Evolutionary conservation across 306 rosid genomes (phyloP).

Genomic region (Medicago arabica): DNA sequence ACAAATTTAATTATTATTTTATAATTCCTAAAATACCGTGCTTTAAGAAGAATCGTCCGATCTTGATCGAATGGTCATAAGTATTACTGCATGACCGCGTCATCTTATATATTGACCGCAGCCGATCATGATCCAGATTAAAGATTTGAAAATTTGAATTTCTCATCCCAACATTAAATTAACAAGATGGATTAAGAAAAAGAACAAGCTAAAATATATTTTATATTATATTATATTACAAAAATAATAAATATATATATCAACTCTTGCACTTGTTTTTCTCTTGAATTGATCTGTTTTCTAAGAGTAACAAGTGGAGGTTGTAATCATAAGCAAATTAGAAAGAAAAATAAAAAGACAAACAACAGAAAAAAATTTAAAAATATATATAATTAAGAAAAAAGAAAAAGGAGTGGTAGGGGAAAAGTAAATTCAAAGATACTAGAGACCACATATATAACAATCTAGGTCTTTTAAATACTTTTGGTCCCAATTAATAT

Average conservation of each 20-base stretch:
- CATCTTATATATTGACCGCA: too few species aligned
- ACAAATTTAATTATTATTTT: too few species aligned
- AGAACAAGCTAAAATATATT: constrained; percentile 37
- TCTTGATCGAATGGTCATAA: too few species aligned
- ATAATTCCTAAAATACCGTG: too few species aligned
- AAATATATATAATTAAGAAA: constrained; percentile 5
- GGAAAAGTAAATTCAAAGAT: constrained; percentile 39
- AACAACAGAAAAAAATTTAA: constrained; percentile 23
- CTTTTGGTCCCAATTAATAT: background rate
- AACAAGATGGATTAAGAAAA: too few species aligned
- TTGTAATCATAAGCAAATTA: constrained; percentile 55
- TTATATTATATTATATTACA: constrained; percentile 37
- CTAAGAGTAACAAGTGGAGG: constrained; percentile 73
- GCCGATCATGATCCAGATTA: too few species aligned
- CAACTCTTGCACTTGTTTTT: constrained; percentile 80
- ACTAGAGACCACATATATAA: constrained; percentile 22
- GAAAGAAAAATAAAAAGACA: background rate
- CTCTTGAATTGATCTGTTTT: constrained; percentile 45
- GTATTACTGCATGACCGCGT: too few species aligned
- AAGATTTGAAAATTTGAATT: too few species aligned
- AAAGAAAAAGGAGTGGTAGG: constrained; percentile 13
- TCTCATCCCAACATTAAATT: too few species aligned
- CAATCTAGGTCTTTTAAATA: background rate
- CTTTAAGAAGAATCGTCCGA: too few species aligned
- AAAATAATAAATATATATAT: constrained; percentile 32